A percentile compares a stretch with the other conserved stretches of the same genome.
These are phyloP conservation scores for Stygiomarasmius scandens DNA, from an alignment of 1,284 basidiomycete genomes.

Conservation along the genomic window DNA sequence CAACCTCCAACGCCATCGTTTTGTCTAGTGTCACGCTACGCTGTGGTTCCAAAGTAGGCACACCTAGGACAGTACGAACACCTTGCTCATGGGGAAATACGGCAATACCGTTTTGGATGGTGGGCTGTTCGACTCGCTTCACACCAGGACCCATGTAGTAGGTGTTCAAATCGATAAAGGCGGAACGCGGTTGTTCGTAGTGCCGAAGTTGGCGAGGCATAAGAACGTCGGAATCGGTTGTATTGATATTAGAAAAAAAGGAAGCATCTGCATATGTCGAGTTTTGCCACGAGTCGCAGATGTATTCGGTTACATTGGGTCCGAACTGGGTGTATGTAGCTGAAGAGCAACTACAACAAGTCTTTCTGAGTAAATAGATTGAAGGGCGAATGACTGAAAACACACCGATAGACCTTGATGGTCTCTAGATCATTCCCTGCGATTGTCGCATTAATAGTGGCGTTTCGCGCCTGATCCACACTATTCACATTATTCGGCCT, in stretches of 20 bases:
- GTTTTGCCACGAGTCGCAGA: conserved; percentile 21
- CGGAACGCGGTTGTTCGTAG: background rate
- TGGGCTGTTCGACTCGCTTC: conserved; percentile 9
- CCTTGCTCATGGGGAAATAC: conserved; percentile 20
- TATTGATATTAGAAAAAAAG: conserved; percentile 18
- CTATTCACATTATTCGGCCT: background rate
- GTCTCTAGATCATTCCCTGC: conserved; percentile 15
- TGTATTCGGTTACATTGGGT: conserved; percentile 10
- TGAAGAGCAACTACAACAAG: background rate
- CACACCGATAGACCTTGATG: conserved; percentile 16
- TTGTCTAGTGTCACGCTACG: conserved; percentile 18
- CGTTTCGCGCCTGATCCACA: conserved; percentile 2
- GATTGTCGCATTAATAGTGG: conserved; percentile 12
- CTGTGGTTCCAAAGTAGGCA: conserved; percentile 15
- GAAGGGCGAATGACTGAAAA: too few species aligned
- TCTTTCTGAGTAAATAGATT: too few species aligned
- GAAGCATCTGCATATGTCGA: conserved; percentile 20
- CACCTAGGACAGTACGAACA: conserved; percentile 18
- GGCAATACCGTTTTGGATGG: conserved; percentile 18
- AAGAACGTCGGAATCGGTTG: conserved; percentile 21
- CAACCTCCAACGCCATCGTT: conserved; percentile 22
- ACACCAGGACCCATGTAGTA: conserved; percentile 18
- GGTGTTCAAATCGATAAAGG: conserved; percentile 18
- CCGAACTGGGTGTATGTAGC: background rate
- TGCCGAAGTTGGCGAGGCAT: conserved; percentile 18